These are phyloP conservation scores for Pachyrhizus erosus DNA, from an alignment of 306 rosid species.

Conservation along the genomic window DNA sequence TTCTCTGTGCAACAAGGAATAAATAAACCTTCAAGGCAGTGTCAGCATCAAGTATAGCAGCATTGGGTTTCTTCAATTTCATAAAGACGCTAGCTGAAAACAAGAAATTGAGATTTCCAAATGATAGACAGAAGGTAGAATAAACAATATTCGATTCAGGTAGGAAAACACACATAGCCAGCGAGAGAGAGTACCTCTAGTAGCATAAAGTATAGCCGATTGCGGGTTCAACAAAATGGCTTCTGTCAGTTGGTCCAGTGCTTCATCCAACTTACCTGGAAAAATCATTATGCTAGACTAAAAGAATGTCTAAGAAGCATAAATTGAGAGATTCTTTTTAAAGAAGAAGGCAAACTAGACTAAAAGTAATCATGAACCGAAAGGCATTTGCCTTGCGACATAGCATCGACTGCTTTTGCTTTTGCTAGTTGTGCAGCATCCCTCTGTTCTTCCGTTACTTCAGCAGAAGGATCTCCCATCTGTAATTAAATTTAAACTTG, in stretches of 20 bases:
- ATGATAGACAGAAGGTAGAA: slow-evolving; percentile 27
- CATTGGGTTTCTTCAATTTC: slow-evolving; percentile 80
- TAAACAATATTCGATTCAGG: slow-evolving; percentile 7
- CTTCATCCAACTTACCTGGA: slow-evolving; percentile 70
- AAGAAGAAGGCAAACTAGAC: background rate
- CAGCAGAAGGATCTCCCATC: slow-evolving; percentile 72
- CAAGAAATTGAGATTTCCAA: slow-evolving; percentile 38
- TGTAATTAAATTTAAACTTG: slow-evolving; percentile 43
- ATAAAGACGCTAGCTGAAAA: slow-evolving; percentile 72
- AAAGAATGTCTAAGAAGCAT: background rate
- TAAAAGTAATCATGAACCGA: background rate
- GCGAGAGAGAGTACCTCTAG: slow-evolving; percentile 65
- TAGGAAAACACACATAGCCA: background rate
- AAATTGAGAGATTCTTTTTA: slow-evolving; percentile 14
- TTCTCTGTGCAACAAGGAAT: slow-evolving; percentile 21
- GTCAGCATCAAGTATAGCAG: slow-evolving; percentile 84
- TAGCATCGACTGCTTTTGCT: slow-evolving; percentile 64
- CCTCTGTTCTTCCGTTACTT: slow-evolving; percentile 69
- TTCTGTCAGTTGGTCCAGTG: slow-evolving; percentile 77
- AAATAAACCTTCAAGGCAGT: slow-evolving; percentile 73
- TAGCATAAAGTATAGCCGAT: slow-evolving; percentile 81
- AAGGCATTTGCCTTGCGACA: slow-evolving; percentile 61
- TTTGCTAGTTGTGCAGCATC: slow-evolving; percentile 74
- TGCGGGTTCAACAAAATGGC: slow-evolving; percentile 79
- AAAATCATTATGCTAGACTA: slow-evolving; percentile 21